A percentile compares a stretch with the other conserved stretches of the same genome.
These are phyloP conservation scores for Mortierella claussenii DNA, from an alignment of 192 early-diverging fungal genomes.

Conservation along the genomic window DNA sequence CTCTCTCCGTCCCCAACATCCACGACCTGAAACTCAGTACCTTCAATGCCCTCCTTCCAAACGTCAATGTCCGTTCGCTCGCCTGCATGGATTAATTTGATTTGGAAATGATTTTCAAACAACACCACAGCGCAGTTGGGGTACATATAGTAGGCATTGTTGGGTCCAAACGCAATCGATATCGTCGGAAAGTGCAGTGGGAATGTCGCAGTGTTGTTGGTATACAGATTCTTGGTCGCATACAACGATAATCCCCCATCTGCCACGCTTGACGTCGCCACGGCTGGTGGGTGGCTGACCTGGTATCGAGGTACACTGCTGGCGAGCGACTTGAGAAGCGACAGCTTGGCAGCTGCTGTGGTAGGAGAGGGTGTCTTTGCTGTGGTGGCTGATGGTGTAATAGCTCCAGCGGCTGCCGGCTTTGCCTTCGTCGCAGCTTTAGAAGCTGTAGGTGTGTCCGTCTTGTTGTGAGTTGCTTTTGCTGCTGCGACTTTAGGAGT, in stretches of 20 bases:
- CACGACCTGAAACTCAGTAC: conserved; percentile 40
- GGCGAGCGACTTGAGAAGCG: conserved; percentile 10
- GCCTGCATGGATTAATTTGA: conserved; percentile 43
- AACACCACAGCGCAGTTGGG: conserved; percentile 55
- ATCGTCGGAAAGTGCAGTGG: conserved; percentile 51
- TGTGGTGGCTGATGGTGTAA: background rate
- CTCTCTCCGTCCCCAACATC: conserved; percentile 42
- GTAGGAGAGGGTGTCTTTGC: conserved; percentile 4
- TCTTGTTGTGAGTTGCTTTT: conserved; percentile 7
- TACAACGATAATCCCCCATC: conserved; percentile 40
- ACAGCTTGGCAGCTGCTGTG: conserved; percentile 15
- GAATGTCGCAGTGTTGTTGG: conserved; percentile 51
- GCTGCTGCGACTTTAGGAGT: conserved; percentile 2
- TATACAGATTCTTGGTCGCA: conserved; percentile 35
- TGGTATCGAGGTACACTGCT: conserved; percentile 10
- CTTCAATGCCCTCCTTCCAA: conserved; percentile 56
- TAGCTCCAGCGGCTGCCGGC: background rate
- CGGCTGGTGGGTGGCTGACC: conserved; percentile 1
- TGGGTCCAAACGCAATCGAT: conserved; percentile 56
- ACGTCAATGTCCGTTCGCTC: conserved; percentile 56
- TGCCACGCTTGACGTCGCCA: background rate
- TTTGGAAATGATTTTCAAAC: conserved; percentile 54
- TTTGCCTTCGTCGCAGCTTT: background rate
- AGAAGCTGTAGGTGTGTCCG: background rate
- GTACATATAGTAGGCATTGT: conserved; percentile 48